These are phyloP conservation scores for Wickerhamomyces bovis DNA, from an alignment of 805 yeast genomes.

Conservation along the genomic window DNA sequence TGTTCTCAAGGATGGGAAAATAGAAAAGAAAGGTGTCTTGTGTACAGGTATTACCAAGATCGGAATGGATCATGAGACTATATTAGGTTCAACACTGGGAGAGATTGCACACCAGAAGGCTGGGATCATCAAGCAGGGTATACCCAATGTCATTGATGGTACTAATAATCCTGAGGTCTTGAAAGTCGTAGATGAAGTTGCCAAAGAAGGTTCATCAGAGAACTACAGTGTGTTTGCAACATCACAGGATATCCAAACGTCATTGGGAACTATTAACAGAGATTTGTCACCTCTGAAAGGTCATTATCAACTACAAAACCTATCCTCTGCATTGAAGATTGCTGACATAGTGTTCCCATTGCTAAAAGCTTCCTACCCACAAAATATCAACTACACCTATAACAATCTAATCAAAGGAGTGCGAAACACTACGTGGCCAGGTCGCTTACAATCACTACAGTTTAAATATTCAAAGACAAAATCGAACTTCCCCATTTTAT, in stretches of 20 bases:
- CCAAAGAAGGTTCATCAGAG: conserved; percentile 27
- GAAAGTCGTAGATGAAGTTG: conserved; percentile 34
- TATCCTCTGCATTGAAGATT: conserved; percentile 60
- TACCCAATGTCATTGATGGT: conserved; percentile 64
- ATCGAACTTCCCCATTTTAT: conserved; percentile 33
- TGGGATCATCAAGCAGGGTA: conserved; percentile 65
- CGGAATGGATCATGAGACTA: conserved; percentile 76
- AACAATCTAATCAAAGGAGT: conserved; percentile 47
- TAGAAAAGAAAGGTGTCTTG: conserved; percentile 34
- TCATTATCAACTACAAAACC: conserved; percentile 62
- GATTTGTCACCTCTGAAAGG: conserved; percentile 57
- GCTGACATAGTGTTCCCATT: conserved; percentile 31
- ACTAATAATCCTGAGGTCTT: conserved; percentile 51
- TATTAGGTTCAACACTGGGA: conserved; percentile 60
- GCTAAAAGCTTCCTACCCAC: conserved; percentile 21
- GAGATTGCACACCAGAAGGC: conserved; percentile 78
- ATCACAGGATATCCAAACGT: conserved; percentile 21
- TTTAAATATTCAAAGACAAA: conserved; percentile 22
- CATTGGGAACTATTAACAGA: conserved; percentile 28
- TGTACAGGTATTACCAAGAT: conserved; percentile 78
- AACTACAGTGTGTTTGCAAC: conserved; percentile 16
- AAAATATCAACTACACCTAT: conserved; percentile 25
- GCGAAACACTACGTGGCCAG: conserved; percentile 68
- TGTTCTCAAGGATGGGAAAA: conserved; percentile 2
- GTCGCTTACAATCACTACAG: conserved; percentile 59